Evolutionary conservation across 2,329 filamentous ascomycete species (phyloP).

Genomic region (Alternaria conjuncta): DNA sequence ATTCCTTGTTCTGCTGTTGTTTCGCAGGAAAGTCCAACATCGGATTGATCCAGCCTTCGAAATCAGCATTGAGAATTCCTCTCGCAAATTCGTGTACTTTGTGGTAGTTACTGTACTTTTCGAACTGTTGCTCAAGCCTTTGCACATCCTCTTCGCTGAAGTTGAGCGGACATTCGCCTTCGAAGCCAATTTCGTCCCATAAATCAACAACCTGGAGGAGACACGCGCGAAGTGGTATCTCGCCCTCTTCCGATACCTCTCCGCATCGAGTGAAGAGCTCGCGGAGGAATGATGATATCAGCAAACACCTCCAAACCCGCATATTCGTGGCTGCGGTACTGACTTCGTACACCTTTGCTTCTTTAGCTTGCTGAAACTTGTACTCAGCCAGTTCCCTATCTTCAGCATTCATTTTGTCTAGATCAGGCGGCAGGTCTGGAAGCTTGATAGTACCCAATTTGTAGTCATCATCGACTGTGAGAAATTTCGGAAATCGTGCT

Average conservation of each 20-base stretch:
- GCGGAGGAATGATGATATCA: constrained; percentile 36
- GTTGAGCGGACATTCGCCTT: constrained; percentile 32
- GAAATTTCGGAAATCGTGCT: constrained; percentile 24
- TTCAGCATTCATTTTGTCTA: constrained; percentile 11
- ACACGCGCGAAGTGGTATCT: constrained; percentile 43
- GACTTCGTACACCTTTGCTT: constrained; percentile 41
- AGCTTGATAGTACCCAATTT: constrained; percentile 4
- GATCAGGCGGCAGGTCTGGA: constrained; percentile 15
- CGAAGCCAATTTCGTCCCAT: constrained; percentile 36
- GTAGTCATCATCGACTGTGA: constrained; percentile 23
- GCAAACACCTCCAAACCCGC: constrained; percentile 1
- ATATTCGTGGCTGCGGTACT: no score
- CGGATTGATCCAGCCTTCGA: constrained; percentile 47
- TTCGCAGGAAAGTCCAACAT: constrained; percentile 31
- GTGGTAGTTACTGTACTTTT: constrained; percentile 39
- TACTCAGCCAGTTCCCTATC: constrained; percentile 9
- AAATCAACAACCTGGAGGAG: constrained; percentile 40
- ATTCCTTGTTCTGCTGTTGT: constrained; percentile 30
- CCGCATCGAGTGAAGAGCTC: constrained; percentile 42
- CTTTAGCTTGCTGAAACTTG: constrained; percentile 13
- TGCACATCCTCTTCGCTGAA: constrained; percentile 38
- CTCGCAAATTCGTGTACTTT: constrained; percentile 33
- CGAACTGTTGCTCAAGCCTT: constrained; percentile 36
- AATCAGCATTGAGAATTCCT: constrained; percentile 41
- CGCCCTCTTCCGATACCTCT: constrained; percentile 37